These are phyloP conservation scores for Grosmannia huntii DNA, from an alignment of 2,329 filamentous ascomycete genomes.

Conservation along the genomic window DNA sequence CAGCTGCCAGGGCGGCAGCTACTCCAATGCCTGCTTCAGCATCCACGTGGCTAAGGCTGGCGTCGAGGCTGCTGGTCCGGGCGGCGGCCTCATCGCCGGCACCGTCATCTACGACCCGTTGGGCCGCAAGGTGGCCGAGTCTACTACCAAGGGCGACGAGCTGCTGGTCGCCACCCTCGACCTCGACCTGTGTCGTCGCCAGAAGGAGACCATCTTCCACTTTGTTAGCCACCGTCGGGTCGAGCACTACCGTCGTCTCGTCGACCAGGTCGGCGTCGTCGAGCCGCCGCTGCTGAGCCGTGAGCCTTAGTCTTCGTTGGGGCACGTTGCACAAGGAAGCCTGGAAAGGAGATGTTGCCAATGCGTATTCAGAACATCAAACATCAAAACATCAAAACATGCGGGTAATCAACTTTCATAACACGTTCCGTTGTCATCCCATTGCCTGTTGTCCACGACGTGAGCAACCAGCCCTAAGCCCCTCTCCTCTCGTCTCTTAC, in stretches of 20 bases:
- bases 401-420: too few relatives aligned
- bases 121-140: conserved; percentile 36
- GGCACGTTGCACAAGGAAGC: too few relatives aligned
- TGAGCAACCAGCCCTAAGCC: background rate
- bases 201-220: conserved; percentile 35
- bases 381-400: background rate
- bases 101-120: conserved; percentile 34
- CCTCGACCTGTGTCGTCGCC: conserved; percentile 30
- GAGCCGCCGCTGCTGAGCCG: conserved; percentile 15
- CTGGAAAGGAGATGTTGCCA: background rate
- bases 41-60: conserved; percentile 34
- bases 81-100: conserved; percentile 32
- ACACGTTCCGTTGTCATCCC: too few relatives aligned
- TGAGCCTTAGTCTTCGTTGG: background rate
- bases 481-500: background rate
- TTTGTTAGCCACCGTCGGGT: conserved; percentile 29
- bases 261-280: conserved; percentile 24
- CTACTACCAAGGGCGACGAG: conserved; percentile 34
- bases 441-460: background rate
- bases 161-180: conserved; percentile 37
- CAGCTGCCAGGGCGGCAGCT: conserved; percentile 35
- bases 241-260: conserved; percentile 28
- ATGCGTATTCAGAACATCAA: background rate
- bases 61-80: conserved; percentile 27
- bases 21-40: conserved; percentile 38